phyloP scores from a whole-genome alignment of 306 rosid species.

The Begonia loranthoides region DNA sequence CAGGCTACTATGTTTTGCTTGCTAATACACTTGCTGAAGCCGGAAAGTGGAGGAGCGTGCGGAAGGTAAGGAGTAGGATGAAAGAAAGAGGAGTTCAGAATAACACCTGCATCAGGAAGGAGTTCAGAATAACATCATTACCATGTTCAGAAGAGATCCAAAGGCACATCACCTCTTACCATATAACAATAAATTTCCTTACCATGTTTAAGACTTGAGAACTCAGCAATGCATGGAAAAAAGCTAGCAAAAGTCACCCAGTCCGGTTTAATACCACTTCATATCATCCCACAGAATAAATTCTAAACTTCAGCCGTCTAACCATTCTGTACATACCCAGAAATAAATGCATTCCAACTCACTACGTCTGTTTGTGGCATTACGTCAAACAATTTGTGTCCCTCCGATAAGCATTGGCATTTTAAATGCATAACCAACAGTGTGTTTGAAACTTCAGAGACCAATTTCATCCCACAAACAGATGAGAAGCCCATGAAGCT shows the following conservation, averaged over 20 bases:
- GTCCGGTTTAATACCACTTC: conserved; percentile 47
- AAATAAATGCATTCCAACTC: conserved; percentile 63
- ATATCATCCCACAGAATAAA: conserved; percentile 43
- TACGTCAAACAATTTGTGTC: conserved; percentile 31
- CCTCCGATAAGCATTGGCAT: conserved; percentile 34
- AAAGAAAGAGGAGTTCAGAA: conserved; percentile 61
- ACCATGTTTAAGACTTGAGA: conserved; percentile 31
- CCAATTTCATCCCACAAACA: conserved; percentile 42
- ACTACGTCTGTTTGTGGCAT: conserved; percentile 44
- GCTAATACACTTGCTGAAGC: conserved; percentile 62
- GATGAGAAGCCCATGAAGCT: conserved; percentile 57
- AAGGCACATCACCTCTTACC: conserved; percentile 32
- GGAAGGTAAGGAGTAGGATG: conserved; percentile 50
- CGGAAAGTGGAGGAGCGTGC: conserved; percentile 61
- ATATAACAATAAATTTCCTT: conserved; percentile 60
- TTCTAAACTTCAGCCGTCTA: conserved; percentile 30
- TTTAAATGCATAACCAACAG: conserved; percentile 51
- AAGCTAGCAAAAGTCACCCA: conserved; percentile 53
- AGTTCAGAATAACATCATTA: conserved; percentile 10
- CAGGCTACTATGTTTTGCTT: conserved; percentile 70
- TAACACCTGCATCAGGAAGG: conserved; percentile 68
- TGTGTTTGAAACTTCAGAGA: conserved; percentile 47
- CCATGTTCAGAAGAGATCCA: conserved; percentile 51
- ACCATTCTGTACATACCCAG: conserved; percentile 62
- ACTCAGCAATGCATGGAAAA: conserved; percentile 47